These are phyloP conservation scores for Xylariales sp. DNA, from an alignment of 2,329 filamentous ascomycete genomes.

Conservation along the genomic window DNA sequence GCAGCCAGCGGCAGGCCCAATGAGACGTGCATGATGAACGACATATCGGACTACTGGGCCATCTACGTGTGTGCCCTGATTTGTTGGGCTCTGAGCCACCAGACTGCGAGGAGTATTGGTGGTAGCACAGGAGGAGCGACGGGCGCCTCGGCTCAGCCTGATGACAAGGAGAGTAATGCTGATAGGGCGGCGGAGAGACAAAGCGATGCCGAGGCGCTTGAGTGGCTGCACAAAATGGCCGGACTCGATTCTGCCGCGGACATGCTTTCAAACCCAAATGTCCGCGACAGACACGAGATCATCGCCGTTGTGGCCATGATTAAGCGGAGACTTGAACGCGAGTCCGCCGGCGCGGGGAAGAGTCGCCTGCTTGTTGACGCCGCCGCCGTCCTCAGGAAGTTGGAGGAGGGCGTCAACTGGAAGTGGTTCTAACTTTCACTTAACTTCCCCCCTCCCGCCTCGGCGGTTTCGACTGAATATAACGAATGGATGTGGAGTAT, in stretches of 20 bases:
- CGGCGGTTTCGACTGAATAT: too few species aligned
- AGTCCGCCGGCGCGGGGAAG: constrained; percentile 38
- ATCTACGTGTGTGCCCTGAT: constrained; percentile 56
- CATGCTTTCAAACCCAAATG: constrained; percentile 24
- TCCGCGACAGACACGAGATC: constrained; percentile 35
- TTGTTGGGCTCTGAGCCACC: constrained; percentile 52
- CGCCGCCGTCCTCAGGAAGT: constrained; percentile 44
- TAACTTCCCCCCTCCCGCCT: too few species aligned
- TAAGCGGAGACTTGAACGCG: constrained; percentile 40
- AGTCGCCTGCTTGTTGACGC: constrained; percentile 50
- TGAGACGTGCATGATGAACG: constrained; percentile 47
- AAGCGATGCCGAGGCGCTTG: constrained; percentile 31
- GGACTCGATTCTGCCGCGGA: constrained; percentile 34
- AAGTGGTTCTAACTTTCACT: constrained; percentile 43
- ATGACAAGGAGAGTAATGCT: constrained; percentile 11
- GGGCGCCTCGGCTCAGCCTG: background rate
- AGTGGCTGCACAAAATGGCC: constrained; percentile 34
- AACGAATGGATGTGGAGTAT: too few species aligned
- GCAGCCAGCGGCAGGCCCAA: background rate
- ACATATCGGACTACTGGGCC: constrained; percentile 80
- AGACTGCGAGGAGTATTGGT: constrained; percentile 14
- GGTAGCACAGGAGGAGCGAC: constrained; percentile 16
- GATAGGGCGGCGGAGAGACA: constrained; percentile 24
- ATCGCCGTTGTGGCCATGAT: constrained; percentile 44
- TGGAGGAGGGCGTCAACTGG: constrained; percentile 41